Evolutionary conservation across 2,329 filamentous ascomycete genomes (phyloP).

Genomic region (Boeremia exigua): DNA sequence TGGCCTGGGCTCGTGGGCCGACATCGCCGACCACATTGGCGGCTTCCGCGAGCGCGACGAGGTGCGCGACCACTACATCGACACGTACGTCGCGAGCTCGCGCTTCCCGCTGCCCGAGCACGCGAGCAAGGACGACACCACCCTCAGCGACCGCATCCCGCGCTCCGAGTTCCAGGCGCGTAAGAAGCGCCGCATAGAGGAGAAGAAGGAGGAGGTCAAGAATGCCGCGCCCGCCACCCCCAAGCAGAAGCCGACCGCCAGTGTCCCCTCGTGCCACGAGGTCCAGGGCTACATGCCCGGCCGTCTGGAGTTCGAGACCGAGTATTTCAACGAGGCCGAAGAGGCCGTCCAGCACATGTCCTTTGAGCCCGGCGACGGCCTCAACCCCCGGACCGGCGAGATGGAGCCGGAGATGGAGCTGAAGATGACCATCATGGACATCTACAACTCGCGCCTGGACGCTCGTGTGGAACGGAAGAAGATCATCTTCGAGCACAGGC

Average conservation of each 20-base stretch:
- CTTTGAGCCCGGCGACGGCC: constrained; percentile 93
- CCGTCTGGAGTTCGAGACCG: constrained; percentile 94
- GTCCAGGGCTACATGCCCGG: constrained; percentile 99
- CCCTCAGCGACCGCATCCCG: constrained; percentile 78
- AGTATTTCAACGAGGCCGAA: constrained; percentile 97
- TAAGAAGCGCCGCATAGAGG: constrained; percentile 93
- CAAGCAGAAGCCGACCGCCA: constrained; percentile 94
- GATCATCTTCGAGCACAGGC: constrained; percentile 92
- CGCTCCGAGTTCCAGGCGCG: constrained; percentile 90
- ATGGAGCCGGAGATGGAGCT: constrained; percentile 95
- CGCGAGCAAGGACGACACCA: constrained; percentile 81
- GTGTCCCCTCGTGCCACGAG: constrained; percentile 94
- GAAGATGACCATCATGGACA: constrained; percentile 97
- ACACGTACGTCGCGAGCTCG: constrained; percentile 82
- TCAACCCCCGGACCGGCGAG: constrained; percentile 82
- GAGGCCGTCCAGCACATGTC: constrained; percentile 98
- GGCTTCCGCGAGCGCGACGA: constrained; percentile 95
- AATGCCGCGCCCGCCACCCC: constrained; percentile 82
- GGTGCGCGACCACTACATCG: constrained; percentile 90
- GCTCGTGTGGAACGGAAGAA: constrained; percentile 93
- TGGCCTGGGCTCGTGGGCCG: constrained; percentile 94
- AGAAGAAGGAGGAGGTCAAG: constrained; percentile 85
- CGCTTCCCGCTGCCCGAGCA: constrained; percentile 86
- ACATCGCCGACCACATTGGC: constrained; percentile 97
- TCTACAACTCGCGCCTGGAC: constrained; percentile 92